These are phyloP conservation scores for Ilyonectria sp. DNA, from an alignment of 2,329 filamentous ascomycete species.

Conservation along the genomic window DNA sequence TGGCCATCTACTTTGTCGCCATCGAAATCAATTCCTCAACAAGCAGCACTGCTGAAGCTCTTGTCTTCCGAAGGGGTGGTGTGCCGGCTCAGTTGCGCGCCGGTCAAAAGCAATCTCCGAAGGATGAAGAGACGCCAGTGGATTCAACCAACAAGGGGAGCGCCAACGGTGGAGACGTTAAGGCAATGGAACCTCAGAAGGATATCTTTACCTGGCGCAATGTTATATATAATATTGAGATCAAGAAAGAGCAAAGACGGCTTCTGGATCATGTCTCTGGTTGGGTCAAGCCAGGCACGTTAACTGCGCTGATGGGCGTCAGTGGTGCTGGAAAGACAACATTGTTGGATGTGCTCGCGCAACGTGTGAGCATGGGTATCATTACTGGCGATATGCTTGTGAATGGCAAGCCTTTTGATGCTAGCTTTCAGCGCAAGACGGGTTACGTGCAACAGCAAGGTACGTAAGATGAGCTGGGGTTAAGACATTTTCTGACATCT, in stretches of 20 bases:
- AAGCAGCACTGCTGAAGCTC: slow-evolving; percentile 75
- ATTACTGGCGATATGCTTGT: slow-evolving; percentile 78
- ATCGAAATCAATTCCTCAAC: slow-evolving; percentile 77
- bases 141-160: no score
- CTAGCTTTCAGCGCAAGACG: slow-evolving; percentile 75
- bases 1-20: slow-evolving; percentile 73
- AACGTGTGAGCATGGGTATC: slow-evolving; percentile 72
- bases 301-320: slow-evolving; percentile 84
- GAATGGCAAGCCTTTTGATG: slow-evolving; percentile 70
- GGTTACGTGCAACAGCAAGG: slow-evolving; percentile 79
- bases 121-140: slow-evolving; percentile 50
- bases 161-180: no score
- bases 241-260: slow-evolving; percentile 80
- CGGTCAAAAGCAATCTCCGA: no score
- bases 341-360: slow-evolving; percentile 59
- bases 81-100: no score
- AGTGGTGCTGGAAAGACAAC: slow-evolving; percentile 64
- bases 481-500: no score
- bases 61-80: slow-evolving; percentile 69
- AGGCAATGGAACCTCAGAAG: slow-evolving; percentile 58
- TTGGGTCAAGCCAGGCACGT: slow-evolving; percentile 90
- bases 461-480: slow-evolving; percentile 31
- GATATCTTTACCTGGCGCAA: slow-evolving; percentile 85
- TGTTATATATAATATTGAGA: slow-evolving; percentile 79
- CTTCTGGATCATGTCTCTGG: slow-evolving; percentile 86